Percentiles rank a stretch among this genome's conserved stretches.
Evolutionary conservation across 306 rosid species (phyloP).

Genomic region (Cicer pinnatifidum): DNA sequence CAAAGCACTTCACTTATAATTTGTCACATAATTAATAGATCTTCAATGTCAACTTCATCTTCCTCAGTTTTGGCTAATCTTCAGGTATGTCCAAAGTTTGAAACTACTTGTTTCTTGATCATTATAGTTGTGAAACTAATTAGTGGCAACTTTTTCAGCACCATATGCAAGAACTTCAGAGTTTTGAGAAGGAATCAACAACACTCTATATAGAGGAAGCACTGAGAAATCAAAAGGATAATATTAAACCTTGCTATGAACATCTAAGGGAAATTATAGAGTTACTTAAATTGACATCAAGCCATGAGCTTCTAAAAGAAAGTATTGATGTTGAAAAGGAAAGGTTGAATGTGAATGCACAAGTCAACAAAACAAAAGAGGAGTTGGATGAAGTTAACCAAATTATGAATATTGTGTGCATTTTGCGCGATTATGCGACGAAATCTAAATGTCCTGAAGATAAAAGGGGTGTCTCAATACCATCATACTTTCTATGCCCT

Average conservation of each 20-base stretch:
- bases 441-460: slow-evolving; percentile 56
- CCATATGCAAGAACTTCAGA: slow-evolving; percentile 68
- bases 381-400: slow-evolving; percentile 59
- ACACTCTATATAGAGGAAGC: slow-evolving; percentile 72
- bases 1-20: slow-evolving; percentile 58
- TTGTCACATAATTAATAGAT: slow-evolving; percentile 58
- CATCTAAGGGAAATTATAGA: slow-evolving; percentile 63
- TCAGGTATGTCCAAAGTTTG: slow-evolving; percentile 63
- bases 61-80: slow-evolving; percentile 58
- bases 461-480: slow-evolving; percentile 61
- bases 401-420: slow-evolving; percentile 69
- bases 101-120: slow-evolving; percentile 41
- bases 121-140: slow-evolving; percentile 42
- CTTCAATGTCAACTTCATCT: slow-evolving; percentile 57
- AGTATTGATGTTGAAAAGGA: slow-evolving; percentile 85
- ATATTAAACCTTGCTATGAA: slow-evolving; percentile 54
- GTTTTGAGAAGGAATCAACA: slow-evolving; percentile 66
- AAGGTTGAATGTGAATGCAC: slow-evolving; percentile 58
- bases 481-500: slow-evolving; percentile 87
- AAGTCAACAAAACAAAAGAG: slow-evolving; percentile 59
- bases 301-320: slow-evolving; percentile 82
- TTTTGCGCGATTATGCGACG: slow-evolving; percentile 64
- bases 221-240: slow-evolving; percentile 57
- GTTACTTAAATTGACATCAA: slow-evolving; percentile 64
- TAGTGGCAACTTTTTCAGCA: slow-evolving; percentile 57